Base-by-base conservation (phyloP, 106 monocot species). In the Ottelia alismoides region DNA sequence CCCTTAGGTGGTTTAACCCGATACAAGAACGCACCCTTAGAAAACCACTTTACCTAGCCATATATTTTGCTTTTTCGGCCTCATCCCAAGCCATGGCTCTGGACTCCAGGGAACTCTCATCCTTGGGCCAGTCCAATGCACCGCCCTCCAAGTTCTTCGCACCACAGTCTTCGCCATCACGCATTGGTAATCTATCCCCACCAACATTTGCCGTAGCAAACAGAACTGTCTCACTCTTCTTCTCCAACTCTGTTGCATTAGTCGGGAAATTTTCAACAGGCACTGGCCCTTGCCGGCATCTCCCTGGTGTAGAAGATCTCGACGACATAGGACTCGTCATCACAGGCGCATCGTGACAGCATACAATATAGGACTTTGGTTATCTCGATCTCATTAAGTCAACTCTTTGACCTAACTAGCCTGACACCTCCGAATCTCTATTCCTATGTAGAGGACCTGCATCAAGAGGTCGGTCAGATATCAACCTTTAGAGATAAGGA, bases 361-460 rank as follows among this genome's bases (percentile, higher is more conserved):
- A 78, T 88, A 47, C 81, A 78, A 61, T 88, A 88, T 3, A 78
- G 85, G 21, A 79, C 72, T 2, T 88, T 88, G 1, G 88, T 96
- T 85, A 96, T 96, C 64, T 96, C 94, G 0, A 88, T 96, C 19
- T 88, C 94, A 63, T 79, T 69, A 44, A 88, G 88, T 48, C 94
- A 71, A 62, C 62, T 51, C 19, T 55, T 69, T 22, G 30, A 52
- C 59, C 55, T 45, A 63, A 55, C 65, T 1, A 67, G 22, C 20
- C 59, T 11, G 28, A 52, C 65, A 25, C 31, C 31, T 31, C 68
- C n/a, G n/a, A n/a, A n/a, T n/a, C n/a, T n/a, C n/a, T n/a, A n/a
- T n/a, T n/a, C n/a, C n/a, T n/a, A n/a, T n/a, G n/a, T n/a, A n/a
- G n/a, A n/a, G n/a, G n/a, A n/a, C n/a, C n/a, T n/a, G n/a, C n/a